Evolutionary conservation across 352 stramenopile species (phyloP), one percentile per base, ranked within the genome.

Genomic region (Phytophthora melonis): DNA sequence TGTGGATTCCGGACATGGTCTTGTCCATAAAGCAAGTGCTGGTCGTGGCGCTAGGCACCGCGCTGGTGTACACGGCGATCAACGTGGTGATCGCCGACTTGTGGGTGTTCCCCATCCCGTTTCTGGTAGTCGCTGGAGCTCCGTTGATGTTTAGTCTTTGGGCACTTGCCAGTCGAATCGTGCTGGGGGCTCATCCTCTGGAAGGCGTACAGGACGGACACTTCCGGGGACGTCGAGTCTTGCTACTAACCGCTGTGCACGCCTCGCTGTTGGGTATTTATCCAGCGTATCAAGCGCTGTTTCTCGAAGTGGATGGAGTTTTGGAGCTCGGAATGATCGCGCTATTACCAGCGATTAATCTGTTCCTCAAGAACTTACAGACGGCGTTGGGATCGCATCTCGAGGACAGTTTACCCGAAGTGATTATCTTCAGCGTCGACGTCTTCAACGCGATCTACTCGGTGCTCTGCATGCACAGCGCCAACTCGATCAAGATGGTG

Each of bases 91-190:
- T 83, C 36, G 67, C 66, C 6, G 60, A 58, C 9, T 34, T 61
- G 1, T 86, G 82, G 80, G 62, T 70, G 0, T 89, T 82, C 32
- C 80, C 76, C 0, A 74, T 86, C 8, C 80, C 82, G 9, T 87
- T 87, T 56, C 64, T 78, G 2, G 56, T 80, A 0, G 69, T 78
- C 3, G 25, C 78, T 5, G 68, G 70, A 4, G 58, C 75, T 1
- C 74, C 72, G 8, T 43, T 80, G 3, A 62, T 84, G 50, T 55
- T 79, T 30, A 52, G 45, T 23, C 66, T 83, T 25, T 77, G 63
- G 32, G 30, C 67, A 0, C 39, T 72, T 5, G 32, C 58, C 1
- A 63, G 66, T 45, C 57, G 75, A 6, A 8, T 72, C 6, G 66
- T 68, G 2, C 19, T 89, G 25, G 70, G 76, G 8, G 27, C 66